Evolutionary conservation across 352 stramenopile genomes (phyloP), one percentile per base, ranked within the genome.

Genomic region (Pythium utonaiense): DNA sequence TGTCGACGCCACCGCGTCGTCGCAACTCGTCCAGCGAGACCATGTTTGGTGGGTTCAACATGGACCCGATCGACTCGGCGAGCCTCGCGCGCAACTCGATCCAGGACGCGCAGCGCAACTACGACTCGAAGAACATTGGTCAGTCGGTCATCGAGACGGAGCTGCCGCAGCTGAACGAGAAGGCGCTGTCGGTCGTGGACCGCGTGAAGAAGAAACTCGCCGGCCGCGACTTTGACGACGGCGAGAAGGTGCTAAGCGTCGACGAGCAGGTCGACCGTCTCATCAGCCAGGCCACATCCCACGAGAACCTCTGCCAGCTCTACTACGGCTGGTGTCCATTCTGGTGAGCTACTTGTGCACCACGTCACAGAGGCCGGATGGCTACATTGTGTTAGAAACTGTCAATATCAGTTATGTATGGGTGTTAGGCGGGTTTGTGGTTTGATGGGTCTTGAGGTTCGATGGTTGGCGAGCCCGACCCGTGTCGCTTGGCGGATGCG

Each of bases 181-280:
- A 94, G 67, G 96, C 96, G 17, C 70, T 99, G 34, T 97, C 95
- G 57, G 97, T 99, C 49, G 96, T 99, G 51, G 81, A 95, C 34
- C 90, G 98, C 31, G 96, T 99, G n/a, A 97, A 99, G 74, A 98
- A 99, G 71, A 99, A 99, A 69, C 81, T 99, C 27, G 96, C 89
- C 3, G 98, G 98, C 10, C 96, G 95, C 5, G 98, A 99, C 70
- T 99, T 99, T 71, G 84, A 94, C 60, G 75, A 93, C 55, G 86
- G 83, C 53, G 70, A 73, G n/a, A 84, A 88, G 44, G 74, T 91
- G 47, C 76, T 95, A 16, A 89, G 69, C 3, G 84, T 95, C 33
- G 77, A 91, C 31, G 83, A 82, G 19, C 98, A 99, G 77, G 97
- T 99, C 0, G 95, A 99, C 67, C 86, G 94, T 3, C 84, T 99